A percentile compares a stretch with the other conserved stretches of the same genome.
Evolutionary conservation across 2,329 filamentous ascomycete species (phyloP).

Genomic region (Arthrobotrys sphaeroides): DNA sequence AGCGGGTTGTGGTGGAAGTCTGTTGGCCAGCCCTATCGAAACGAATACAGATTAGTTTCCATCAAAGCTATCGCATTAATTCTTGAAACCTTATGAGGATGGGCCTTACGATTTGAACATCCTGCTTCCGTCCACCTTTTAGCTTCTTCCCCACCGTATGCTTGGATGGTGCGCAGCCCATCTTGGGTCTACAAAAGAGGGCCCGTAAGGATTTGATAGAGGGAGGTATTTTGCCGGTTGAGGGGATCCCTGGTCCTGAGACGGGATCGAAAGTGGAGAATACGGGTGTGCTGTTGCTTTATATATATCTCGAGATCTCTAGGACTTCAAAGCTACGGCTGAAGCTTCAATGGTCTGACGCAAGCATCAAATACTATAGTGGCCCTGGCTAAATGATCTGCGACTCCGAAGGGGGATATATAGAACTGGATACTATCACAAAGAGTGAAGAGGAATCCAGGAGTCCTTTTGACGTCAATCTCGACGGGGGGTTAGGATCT

Average conservation of each 20-base stretch:
- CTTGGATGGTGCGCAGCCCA: constrained; percentile 50
- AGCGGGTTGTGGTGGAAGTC: constrained; percentile 43
- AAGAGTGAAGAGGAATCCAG: constrained; percentile 23
- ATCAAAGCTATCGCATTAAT: background rate
- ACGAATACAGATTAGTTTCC: background rate
- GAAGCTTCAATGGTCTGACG: constrained; percentile 20
- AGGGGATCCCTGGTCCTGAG: constrained; percentile 28
- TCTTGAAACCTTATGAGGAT: background rate
- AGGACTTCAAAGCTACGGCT: background rate
- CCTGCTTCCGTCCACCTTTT: constrained; percentile 24
- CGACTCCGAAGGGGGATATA: constrained; percentile 22
- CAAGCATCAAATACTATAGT: constrained; percentile 20
- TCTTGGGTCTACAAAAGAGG: constrained; percentile 34
- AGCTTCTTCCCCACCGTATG: constrained; percentile 25
- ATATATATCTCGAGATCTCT: background rate
- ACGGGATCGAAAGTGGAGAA: constrained; percentile 22
- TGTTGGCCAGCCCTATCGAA: constrained; percentile 36
- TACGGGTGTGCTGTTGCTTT: background rate
- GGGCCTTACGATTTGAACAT: constrained; percentile 46
- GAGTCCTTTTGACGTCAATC: constrained; percentile 50
- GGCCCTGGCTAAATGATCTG: constrained; percentile 11
- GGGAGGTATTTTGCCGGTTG: constrained; percentile 41
- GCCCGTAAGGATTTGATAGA: constrained; percentile 31
- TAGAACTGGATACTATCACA: constrained; percentile 10
- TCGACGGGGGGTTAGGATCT: constrained; percentile 13